phyloP scores from a whole-genome alignment of 345 rosid species.

The Eucalyptus curtisii region DNA sequence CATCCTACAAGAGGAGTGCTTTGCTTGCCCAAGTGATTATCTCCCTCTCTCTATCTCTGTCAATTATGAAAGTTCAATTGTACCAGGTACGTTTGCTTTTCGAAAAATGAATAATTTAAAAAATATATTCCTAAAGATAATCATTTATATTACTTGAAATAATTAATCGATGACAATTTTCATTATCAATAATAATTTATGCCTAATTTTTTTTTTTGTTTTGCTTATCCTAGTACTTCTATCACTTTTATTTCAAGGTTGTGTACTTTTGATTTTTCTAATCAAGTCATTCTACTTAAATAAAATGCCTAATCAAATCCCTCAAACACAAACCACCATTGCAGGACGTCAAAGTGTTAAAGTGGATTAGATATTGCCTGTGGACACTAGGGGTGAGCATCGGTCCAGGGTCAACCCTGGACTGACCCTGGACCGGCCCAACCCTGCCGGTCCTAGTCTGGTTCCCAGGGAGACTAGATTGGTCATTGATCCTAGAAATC shows the following conservation, averaged over 20 bases:
- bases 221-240: not conserved
- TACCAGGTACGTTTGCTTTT: accelerated
- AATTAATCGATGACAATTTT: not conserved
- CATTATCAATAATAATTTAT: accelerated
- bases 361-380: not conserved
- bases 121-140: not conserved
- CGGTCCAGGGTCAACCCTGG: too few species aligned
- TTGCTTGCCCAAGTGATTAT: not conserved
- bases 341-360: not conserved
- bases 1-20: not conserved
- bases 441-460: too few species aligned
- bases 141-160: not conserved
- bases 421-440: too few species aligned
- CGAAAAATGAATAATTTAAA: not conserved
- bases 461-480: too few species aligned
- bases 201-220: accelerated
- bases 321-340: not conserved
- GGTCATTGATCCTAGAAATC: too few species aligned
- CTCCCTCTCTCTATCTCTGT: too few species aligned
- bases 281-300: not conserved
- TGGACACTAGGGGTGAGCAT: too few species aligned
- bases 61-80: not conserved
- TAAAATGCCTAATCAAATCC: not conserved
- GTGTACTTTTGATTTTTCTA: not conserved
- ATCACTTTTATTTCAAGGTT: not conserved